Percentiles rank a stretch among this genome's conserved stretches.
Conservation (phyloP, 306 rosid genomes). For the Morella rubra region DNA sequence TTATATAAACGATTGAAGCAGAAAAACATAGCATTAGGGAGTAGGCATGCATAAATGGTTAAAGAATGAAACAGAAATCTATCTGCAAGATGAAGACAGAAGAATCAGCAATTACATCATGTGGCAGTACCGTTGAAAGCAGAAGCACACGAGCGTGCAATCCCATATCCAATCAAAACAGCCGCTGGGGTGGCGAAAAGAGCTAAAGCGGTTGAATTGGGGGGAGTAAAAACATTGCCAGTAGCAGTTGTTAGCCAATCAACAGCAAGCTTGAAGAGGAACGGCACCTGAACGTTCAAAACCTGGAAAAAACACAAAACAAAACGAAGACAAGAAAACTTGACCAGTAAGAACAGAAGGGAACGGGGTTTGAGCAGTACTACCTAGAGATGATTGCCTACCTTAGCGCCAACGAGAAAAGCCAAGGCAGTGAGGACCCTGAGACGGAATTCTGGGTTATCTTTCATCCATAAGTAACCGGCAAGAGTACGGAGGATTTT, state of each 20-base stretch:
- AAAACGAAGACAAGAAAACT: conserved; percentile 15
- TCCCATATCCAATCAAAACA: conserved; percentile 88
- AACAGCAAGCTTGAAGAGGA: conserved; percentile 90
- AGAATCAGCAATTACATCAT: conserved; percentile 53
- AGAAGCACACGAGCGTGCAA: conserved; percentile 83
- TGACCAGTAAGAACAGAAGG: conserved; percentile 4
- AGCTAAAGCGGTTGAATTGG: conserved; percentile 55
- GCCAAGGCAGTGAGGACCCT: conserved; percentile 81
- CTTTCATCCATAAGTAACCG: conserved; percentile 92
- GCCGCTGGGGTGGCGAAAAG: conserved; percentile 86
- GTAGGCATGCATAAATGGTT: background rate
- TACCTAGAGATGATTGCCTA: conserved; percentile 1
- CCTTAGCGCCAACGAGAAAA: conserved; percentile 94
- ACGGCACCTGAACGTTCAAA: conserved; percentile 96
- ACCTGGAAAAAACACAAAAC: conserved; percentile 49
- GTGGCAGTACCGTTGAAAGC: conserved; percentile 87
- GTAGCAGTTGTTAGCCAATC: conserved; percentile 82
- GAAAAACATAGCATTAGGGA: background rate
- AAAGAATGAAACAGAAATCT: background rate
- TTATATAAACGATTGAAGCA: background rate
- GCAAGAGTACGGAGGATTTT: conserved; percentile 83
- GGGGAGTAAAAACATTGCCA: conserved; percentile 60
- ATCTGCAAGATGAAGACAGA: conserved; percentile 1
- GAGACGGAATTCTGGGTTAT: conserved; percentile 66
- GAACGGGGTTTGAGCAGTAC: background rate